phyloP scores from a whole-genome alignment of 2,329 filamentous ascomycete species.

The Epichloe scottii region DNA sequence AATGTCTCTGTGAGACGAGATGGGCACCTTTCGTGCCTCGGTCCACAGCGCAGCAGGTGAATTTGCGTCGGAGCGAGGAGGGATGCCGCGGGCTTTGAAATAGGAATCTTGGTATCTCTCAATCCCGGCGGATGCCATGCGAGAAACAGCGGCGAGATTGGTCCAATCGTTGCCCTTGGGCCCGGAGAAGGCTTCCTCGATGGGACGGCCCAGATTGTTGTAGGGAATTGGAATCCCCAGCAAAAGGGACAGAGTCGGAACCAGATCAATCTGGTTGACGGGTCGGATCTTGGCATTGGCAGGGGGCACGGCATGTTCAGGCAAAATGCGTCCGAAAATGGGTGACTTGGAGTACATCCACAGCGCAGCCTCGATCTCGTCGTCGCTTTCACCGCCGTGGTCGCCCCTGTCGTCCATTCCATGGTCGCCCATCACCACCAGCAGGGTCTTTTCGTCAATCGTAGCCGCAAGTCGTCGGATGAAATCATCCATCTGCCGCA shows the following conservation, averaged over 20 bases:
- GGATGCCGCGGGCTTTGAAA: conserved; percentile 55
- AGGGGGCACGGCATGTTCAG: conserved; percentile 44
- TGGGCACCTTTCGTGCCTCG: conserved; percentile 27
- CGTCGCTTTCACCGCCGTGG: conserved; percentile 94
- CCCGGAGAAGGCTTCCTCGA: conserved; percentile 84
- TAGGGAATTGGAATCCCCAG: conserved; percentile 88
- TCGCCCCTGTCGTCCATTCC: conserved; percentile 97
- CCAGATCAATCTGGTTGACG: conserved; percentile 81
- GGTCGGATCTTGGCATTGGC: conserved; percentile 66
- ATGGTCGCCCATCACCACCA: conserved; percentile 98
- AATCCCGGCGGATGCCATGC: conserved; percentile 72
- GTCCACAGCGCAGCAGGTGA: conserved; percentile 31
- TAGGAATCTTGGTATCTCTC: conserved; percentile 83
- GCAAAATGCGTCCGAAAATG: conserved; percentile 65
- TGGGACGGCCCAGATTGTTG: conserved; percentile 87
- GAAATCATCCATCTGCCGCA: conserved; percentile 80
- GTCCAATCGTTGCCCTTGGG: conserved; percentile 55
- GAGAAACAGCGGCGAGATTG: conserved; percentile 65
- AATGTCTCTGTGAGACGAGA: conserved; percentile 22
- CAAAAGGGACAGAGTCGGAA: conserved; percentile 79
- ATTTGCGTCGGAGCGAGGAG: conserved; percentile 38
- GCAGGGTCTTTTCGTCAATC: conserved; percentile 73
- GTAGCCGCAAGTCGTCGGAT: conserved; percentile 56
- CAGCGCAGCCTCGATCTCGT: conserved; percentile 84
- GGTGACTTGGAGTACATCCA: conserved; percentile 97